A percentile compares a stretch with the other conserved stretches of the same genome.
Evolutionary conservation across 2,329 filamentous ascomycete species (phyloP).

Genomic region (Bretziella fagacearum): DNA sequence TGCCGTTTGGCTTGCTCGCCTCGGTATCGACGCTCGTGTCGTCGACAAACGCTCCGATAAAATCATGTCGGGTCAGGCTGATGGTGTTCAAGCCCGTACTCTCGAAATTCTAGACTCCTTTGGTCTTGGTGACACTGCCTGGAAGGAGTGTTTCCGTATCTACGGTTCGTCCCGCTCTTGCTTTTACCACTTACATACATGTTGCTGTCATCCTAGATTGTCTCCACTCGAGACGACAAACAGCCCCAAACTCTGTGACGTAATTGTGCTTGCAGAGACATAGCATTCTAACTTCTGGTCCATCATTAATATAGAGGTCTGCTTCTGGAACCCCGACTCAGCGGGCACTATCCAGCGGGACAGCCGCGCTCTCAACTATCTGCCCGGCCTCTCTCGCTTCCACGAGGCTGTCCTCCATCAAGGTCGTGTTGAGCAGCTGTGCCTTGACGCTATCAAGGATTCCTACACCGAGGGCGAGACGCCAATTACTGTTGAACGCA

Average conservation of each 20-base stretch:
- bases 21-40: slow-evolving; percentile 26
- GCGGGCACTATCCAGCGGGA: slow-evolving; percentile 39
- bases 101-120: slow-evolving; percentile 61
- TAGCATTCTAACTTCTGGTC: not conserved
- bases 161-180: slow-evolving; percentile 30
- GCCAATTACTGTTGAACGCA: slow-evolving; percentile 38
- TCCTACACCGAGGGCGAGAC: slow-evolving; percentile 25
- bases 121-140: slow-evolving; percentile 44
- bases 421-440: slow-evolving; percentile 51
- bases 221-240: too few relatives aligned
- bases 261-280: not conserved
- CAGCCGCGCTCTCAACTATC: slow-evolving; percentile 45
- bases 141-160: slow-evolving; percentile 52
- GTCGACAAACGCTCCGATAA: slow-evolving; percentile 28
- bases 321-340: slow-evolving; percentile 44
- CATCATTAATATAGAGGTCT: slow-evolving; percentile 7
- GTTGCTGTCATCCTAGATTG: not conserved
- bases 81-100: slow-evolving; percentile 42
- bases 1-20: slow-evolving; percentile 27
- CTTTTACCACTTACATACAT: not conserved
- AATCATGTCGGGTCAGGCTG: slow-evolving; percentile 26
- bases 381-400: slow-evolving; percentile 43
- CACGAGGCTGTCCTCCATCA: slow-evolving; percentile 54
- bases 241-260: too few relatives aligned
- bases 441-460: slow-evolving; percentile 42